phyloP scores from a whole-genome alignment of 1,284 basidiomycete genomes.

The Meira nashicola region DNA sequence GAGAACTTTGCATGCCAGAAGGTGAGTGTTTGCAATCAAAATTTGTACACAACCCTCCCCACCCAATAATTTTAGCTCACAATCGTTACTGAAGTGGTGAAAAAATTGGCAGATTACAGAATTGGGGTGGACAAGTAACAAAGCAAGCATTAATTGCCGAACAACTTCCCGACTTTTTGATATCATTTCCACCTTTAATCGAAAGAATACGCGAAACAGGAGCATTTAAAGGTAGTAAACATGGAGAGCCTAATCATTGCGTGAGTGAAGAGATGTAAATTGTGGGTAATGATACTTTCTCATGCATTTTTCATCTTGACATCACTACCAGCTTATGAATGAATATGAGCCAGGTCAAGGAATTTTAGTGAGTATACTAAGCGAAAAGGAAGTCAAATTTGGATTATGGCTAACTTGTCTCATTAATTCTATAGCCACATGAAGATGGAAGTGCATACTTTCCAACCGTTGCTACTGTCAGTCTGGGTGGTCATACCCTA shows the following conservation, averaged over 20 bases:
- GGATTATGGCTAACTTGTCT: constrained; percentile 12
- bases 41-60: not conserved
- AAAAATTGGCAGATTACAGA: constrained; percentile 29
- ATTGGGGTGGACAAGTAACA: constrained; percentile 61
- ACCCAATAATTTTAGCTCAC: no score
- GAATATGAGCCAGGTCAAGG: constrained; percentile 79
- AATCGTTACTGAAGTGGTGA: constrained; percentile 9
- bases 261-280: constrained; percentile 64
- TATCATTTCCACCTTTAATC: constrained; percentile 65
- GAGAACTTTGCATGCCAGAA: constrained; percentile 73
- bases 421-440: constrained; percentile 64
- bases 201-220: constrained; percentile 62
- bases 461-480: constrained; percentile 82
- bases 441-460: constrained; percentile 85
- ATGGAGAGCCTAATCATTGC: constrained; percentile 73
- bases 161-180: constrained; percentile 64
- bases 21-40: constrained; percentile 54
- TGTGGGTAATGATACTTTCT: not conserved
- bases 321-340: constrained; percentile 54
- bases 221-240: constrained; percentile 63
- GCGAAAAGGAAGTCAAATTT: not conserved
- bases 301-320: not conserved
- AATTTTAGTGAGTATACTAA: constrained; percentile 60
- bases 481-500: constrained; percentile 74
- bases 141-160: constrained; percentile 62